A percentile compares a stretch with the other conserved stretches of the same genome.
Conservation (phyloP, 768 basidiomycete genomes). For the Phaffia tasmanica region DNA sequence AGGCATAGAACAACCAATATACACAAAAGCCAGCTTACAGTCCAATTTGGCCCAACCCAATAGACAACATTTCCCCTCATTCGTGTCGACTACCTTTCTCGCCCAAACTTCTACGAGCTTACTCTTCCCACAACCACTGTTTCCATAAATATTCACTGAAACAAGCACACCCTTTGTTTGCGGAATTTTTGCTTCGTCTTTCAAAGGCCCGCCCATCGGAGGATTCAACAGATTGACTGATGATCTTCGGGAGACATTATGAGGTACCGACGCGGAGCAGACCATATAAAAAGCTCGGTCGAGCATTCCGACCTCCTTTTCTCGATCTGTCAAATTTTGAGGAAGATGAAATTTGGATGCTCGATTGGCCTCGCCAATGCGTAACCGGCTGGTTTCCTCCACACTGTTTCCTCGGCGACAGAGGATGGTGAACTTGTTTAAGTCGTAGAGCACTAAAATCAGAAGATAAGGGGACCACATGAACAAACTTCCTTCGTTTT, state of each 20-base stretch:
- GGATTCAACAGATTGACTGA: not conserved
- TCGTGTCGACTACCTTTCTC: not conserved
- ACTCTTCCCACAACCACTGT: not conserved
- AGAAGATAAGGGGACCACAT: too few species aligned
- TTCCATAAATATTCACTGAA: not conserved
- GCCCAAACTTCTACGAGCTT: conserved; percentile 11
- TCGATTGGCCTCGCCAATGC: conserved; percentile 29
- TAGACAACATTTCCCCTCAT: not conserved
- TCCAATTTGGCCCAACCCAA: conserved; percentile 48
- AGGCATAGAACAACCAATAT: not conserved
- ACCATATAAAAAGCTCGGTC: not conserved
- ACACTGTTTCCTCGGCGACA: conserved; percentile 1
- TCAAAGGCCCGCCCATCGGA: not conserved
- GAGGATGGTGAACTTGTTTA: conserved; percentile 27
- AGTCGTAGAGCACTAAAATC: conserved; percentile 29
- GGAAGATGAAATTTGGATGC: conserved; percentile 27
- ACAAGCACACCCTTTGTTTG: not conserved
- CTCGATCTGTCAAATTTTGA: conserved; percentile 21
- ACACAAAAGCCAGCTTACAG: conserved; percentile 9
- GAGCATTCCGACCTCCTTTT: conserved; percentile 23
- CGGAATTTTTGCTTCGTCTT: not conserved
- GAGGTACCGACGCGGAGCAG: not conserved
- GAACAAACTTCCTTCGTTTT: too few species aligned
- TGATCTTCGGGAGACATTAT: not conserved
- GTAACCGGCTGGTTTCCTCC: conserved; percentile 24